These are phyloP conservation scores for Xylaria scruposa DNA, from an alignment of 495 filamentous ascomycete genomes.

Conservation along the genomic window DNA sequence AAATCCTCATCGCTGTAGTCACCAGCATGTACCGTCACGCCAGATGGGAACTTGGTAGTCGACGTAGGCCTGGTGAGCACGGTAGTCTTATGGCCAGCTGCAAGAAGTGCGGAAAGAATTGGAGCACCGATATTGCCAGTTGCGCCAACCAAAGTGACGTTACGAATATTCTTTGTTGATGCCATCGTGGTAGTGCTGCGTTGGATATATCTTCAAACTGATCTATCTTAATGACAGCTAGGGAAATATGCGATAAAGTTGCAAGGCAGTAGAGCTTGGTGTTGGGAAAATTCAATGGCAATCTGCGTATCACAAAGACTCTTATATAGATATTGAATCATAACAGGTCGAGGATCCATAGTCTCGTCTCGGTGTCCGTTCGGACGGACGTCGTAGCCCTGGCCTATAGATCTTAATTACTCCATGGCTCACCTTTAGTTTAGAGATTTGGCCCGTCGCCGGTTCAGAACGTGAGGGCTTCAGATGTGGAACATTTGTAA, in stretches of 20 bases:
- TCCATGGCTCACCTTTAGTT: neutral
- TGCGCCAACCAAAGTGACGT: conserved; percentile 43
- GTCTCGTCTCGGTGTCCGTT: conserved; percentile 13
- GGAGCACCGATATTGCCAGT: conserved; percentile 47
- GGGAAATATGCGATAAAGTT: neutral
- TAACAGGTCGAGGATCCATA: neutral
- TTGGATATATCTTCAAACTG: neutral
- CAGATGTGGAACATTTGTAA: conserved; percentile 9
- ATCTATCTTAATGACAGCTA: neutral
- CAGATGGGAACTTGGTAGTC: conserved; percentile 27
- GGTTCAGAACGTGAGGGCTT: neutral
- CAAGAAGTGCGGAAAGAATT: conserved; percentile 44
- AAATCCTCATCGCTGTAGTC: conserved; percentile 31
- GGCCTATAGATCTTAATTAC: neutral
- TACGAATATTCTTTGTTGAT: conserved; percentile 32
- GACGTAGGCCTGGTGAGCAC: conserved; percentile 46
- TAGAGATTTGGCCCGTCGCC: neutral
- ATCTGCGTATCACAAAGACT: neutral
- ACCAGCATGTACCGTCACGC: conserved; percentile 18
- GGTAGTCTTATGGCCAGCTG: conserved; percentile 37
- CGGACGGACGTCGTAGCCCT: neutral
- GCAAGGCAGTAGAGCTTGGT: neutral
- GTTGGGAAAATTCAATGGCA: neutral
- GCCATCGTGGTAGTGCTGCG: neutral
- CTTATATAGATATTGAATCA: neutral